These are phyloP conservation scores for Chlorencoelia australis DNA, from an alignment of 2,329 filamentous ascomycete species.

Conservation along the genomic window DNA sequence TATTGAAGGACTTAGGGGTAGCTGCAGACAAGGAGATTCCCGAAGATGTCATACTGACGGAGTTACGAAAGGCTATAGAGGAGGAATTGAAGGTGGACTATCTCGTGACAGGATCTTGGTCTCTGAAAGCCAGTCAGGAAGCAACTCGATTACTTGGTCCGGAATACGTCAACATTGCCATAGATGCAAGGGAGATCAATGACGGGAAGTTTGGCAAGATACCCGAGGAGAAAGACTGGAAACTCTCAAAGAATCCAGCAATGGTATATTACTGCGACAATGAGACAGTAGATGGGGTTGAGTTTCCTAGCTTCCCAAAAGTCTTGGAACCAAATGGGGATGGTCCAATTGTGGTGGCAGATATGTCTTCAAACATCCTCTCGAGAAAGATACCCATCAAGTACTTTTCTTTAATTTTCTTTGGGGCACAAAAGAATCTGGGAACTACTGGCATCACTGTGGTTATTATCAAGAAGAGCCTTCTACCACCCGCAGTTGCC, in stretches of 20 bases:
- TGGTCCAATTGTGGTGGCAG: constrained; percentile 70
- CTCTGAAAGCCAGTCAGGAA: constrained; percentile 79
- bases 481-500: constrained; percentile 57
- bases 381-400: constrained; percentile 65
- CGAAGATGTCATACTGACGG: constrained; percentile 45
- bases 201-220: constrained; percentile 81
- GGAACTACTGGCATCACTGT: constrained; percentile 80
- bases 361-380: constrained; percentile 93
- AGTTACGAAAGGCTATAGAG: constrained; percentile 53
- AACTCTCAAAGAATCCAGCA: constrained; percentile 55
- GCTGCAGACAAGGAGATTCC: constrained; percentile 36
- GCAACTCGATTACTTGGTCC: constrained; percentile 66
- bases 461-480: constrained; percentile 69
- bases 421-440: constrained; percentile 91
- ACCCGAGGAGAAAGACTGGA: constrained; percentile 68
- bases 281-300: constrained; percentile 88
- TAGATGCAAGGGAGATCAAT: constrained; percentile 56
- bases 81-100: constrained; percentile 77
- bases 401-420: constrained; percentile 81
- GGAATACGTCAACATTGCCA: constrained; percentile 69
- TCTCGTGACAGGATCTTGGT: constrained; percentile 82
- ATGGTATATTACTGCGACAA: constrained; percentile 85
- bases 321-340: constrained; percentile 46
- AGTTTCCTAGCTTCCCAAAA: constrained; percentile 68
- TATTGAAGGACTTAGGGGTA: constrained; percentile 44